Evolutionary conservation across 169 alveolate species (phyloP), one percentile per base, ranked within the genome.

Genomic region (Hammondia hammondi): DNA sequence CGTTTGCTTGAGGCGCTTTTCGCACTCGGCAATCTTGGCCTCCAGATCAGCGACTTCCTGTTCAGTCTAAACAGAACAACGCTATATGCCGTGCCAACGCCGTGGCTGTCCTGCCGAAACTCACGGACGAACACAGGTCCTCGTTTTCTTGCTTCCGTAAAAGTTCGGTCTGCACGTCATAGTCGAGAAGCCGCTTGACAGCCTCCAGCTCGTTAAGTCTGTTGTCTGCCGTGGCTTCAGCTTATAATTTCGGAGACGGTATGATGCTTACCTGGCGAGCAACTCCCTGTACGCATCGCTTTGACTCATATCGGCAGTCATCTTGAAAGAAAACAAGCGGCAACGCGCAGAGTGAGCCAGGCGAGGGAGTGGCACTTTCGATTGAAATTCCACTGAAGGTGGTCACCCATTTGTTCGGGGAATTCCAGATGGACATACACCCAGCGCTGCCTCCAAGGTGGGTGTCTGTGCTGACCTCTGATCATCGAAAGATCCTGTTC

Each of bases 161-260:
- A 14, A 35, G 70, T 48, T 82, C 71, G 43, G 70, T 82, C 37
- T 43, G 90, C 57, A 82, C 35, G 90, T 82, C 90, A 82, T 82
- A 82, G 37, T 82, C 70, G 10, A 82, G 90, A 21, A 82, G 32
- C 43, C 90, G 90, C 70, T 82, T 82, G 9, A 19, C 70, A 19
- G 90, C 90, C 70, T 82, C 90, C 10, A 82, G 71, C 29, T 82
- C 72, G 70, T 43, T 82, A 32, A 82, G n/a, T 70, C 90, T 82
- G 71, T 35, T 29, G 48, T 32, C 48, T 10, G 32, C 87, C 7
- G 87, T 6, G 32, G 48, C 85, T 35, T 0, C 1, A 10, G 9
- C 27, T 4, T 5, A 17, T 12, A 6, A 9, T 21, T 17, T 10
- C 7, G 48, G 7, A 27, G 32, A 32, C 48, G 1, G 48, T n/a